Evolutionary conservation across 345 rosid genomes (phyloP).

Genomic region (Populus simonii): DNA sequence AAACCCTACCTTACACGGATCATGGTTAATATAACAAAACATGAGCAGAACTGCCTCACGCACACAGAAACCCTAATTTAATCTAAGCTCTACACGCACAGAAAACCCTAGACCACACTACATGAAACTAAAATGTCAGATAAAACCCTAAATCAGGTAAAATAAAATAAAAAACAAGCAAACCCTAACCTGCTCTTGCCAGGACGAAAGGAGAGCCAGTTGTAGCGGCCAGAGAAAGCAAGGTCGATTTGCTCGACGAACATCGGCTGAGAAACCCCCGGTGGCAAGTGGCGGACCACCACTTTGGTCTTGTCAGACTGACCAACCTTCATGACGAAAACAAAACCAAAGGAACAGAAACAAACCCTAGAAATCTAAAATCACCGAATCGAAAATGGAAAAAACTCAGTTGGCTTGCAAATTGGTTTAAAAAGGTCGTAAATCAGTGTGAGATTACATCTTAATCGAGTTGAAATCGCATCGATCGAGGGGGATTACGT

Average conservation of each 20-base stretch:
- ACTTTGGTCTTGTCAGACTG: constrained; percentile 63
- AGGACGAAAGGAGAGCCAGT: constrained; percentile 57
- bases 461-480: constrained; percentile 1
- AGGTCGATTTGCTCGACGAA: constrained; percentile 54
- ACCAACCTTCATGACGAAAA: constrained; percentile 49
- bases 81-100: background rate
- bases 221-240: constrained; percentile 54
- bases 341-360: constrained; percentile 10
- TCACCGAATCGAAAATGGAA: constrained; percentile 13
- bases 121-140: background rate
- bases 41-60: background rate
- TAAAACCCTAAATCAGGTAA: background rate
- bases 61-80: no score
- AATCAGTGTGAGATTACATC: constrained; percentile 35
- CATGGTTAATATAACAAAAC: background rate
- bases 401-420: background rate
- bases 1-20: background rate
- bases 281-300: constrained; percentile 73
- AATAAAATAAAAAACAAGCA: background rate
- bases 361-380: constrained; percentile 28
- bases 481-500: constrained; percentile 13
- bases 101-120: background rate
- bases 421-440: background rate
- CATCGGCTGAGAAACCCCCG: constrained; percentile 44
- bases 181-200: constrained; percentile 59